Base-by-base conservation (phyloP, 108 stramenopile species). In the Discostella stelligeroides region DNA sequence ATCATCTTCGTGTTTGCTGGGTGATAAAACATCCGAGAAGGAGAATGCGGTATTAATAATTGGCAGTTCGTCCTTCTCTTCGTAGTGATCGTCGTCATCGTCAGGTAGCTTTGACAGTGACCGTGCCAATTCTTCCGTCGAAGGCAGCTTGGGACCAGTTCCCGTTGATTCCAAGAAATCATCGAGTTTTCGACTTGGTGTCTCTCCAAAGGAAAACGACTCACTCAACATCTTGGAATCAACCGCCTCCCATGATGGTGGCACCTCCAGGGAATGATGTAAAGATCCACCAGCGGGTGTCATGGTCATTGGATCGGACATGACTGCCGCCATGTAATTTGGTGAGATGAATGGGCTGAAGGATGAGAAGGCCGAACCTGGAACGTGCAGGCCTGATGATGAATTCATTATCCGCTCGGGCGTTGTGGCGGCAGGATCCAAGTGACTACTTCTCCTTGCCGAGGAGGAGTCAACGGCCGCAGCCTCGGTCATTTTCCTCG, bases 301-400 rank as follows among this genome's bases (percentile, higher is more conserved):
- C 46, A 76, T 76, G 30, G 75, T 57, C 34, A 66, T 59, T 8
- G 51, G 66, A 0, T 68, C 49, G 17, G 45, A 43, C 49, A 60
- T 50, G 29, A 46, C 49, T 21, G 57, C 28, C 2, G 30, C 49
- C 54, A 66, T 59, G 75, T 43, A 67, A 66, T 50, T 55, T 7
- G 68, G 68, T 10, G 72, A 76, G 45, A 68, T 68, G 46, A 69
- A 76, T n/a, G 75, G 75, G 24, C 75, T 76, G 57, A 76, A 76
- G 0, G 75, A 40, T 20, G 66, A 62, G 18, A 63, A 64, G 7
- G 29, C 62, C 0, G 72, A 72, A 27, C 72, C 63, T 7, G 58
- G 68, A 9, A 40, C 57, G 17, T 23, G 25, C 15, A 54, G 53
- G 4, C 37, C 39, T 0, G 57, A 40, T 17, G 37, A 40, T 37